Evolutionary conservation across 108 stramenopile genomes (phyloP).

Genomic region (Skeletonema costatum): DNA sequence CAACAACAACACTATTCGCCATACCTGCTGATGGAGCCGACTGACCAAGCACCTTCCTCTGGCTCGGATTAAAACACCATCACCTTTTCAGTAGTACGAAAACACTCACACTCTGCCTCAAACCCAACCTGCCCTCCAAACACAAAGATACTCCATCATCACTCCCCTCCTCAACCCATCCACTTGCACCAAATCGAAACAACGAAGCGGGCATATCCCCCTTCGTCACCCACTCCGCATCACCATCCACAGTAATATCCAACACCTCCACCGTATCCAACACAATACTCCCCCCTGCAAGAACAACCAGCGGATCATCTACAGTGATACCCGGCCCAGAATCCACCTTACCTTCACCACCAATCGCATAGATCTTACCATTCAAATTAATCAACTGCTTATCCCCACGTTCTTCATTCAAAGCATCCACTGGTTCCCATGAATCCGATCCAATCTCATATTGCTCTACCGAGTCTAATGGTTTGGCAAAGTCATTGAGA

Average conservation of each 20-base stretch:
- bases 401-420: conserved; percentile 59
- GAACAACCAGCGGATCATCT: conserved; percentile 29
- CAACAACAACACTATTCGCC: conserved; percentile 7
- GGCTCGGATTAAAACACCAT: conserved; percentile 29
- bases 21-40: background rate
- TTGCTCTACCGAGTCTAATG: conserved; percentile 50
- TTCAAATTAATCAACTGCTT: conserved; percentile 56
- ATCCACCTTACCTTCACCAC: conserved; percentile 63
- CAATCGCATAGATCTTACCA: conserved; percentile 64
- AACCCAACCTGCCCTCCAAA: conserved; percentile 78
- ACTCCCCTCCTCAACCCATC: conserved; percentile 1
- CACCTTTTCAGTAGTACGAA: conserved; percentile 57
- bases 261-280: conserved; percentile 60
- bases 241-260: conserved; percentile 17
- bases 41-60: background rate
- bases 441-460: conserved; percentile 26
- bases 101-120: conserved; percentile 65
- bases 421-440: conserved; percentile 26
- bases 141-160: conserved; percentile 47
- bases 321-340: conserved; percentile 21
- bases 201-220: conserved; percentile 52
- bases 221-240: conserved; percentile 45
- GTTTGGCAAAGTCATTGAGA: conserved; percentile 50
- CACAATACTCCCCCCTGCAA: conserved; percentile 19
- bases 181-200: conserved; percentile 71